Conservation (phyloP, 108 stramenopile species). For the Fragilariopsis cylindrus region DNA sequence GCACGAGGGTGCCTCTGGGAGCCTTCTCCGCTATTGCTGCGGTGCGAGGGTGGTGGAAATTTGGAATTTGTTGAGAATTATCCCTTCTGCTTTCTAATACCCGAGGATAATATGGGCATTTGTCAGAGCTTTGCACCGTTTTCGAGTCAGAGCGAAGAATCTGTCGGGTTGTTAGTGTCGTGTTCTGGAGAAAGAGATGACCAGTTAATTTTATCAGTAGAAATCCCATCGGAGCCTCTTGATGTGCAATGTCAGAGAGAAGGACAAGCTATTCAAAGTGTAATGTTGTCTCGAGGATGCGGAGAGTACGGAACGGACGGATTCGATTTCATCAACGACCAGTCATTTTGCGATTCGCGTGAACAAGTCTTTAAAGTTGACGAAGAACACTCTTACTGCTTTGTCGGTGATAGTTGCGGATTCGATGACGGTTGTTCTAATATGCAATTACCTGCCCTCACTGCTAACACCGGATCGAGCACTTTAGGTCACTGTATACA, state of each 20-base stretch:
- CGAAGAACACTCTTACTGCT: constrained; percentile 9
- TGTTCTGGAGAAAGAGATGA: constrained; percentile 12
- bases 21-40: constrained; percentile 2
- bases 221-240: constrained; percentile 6
- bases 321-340: neutral
- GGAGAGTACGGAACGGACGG: constrained; percentile 12
- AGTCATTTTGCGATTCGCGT: neutral
- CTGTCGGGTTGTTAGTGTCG: neutral
- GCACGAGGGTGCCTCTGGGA: constrained; percentile 6
- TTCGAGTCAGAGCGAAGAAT: constrained; percentile 14
- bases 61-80: constrained; percentile 10
- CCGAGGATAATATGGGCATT: constrained; percentile 1
- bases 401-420: constrained; percentile 8
- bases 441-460: neutral
- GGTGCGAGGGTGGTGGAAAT: constrained; percentile 13
- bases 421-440: constrained; percentile 1
- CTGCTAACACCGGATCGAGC: constrained; percentile 1
- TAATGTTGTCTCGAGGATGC: constrained; percentile 19
- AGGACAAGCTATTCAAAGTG: constrained; percentile 13
- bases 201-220: constrained; percentile 6
- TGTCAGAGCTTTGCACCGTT: constrained; percentile 20
- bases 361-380: constrained; percentile 10
- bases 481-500: neutral
- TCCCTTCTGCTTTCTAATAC: constrained; percentile 3
- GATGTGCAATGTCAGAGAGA: constrained; percentile 2